Evolutionary conservation across 1,284 basidiomycete genomes (phyloP).

Genomic region (Spongiforma sp.): DNA sequence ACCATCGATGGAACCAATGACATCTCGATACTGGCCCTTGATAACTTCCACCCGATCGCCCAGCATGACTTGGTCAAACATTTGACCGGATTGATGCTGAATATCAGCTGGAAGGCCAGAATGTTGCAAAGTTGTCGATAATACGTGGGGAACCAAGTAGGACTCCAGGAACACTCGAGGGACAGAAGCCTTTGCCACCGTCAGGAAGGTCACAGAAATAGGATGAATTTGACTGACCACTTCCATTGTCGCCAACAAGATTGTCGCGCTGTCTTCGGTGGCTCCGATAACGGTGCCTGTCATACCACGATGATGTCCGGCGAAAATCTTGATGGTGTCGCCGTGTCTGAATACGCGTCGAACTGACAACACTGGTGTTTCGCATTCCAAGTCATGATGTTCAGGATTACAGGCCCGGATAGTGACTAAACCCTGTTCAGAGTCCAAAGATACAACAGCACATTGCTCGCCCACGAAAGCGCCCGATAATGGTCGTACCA

Average conservation of each 20-base stretch:
- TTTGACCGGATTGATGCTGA: not conserved
- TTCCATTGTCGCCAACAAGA: not conserved
- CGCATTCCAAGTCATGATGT: not conserved
- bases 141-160: not conserved
- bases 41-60: not conserved
- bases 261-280: not conserved
- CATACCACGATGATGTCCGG: not conserved
- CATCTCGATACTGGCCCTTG: not conserved
- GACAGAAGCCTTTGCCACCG: not conserved
- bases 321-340: not conserved
- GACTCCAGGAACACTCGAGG: not conserved
- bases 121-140: not conserved
- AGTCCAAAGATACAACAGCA: not conserved
- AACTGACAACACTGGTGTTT: not conserved
- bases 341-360: not conserved
- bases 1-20: not conserved
- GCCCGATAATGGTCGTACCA: not conserved
- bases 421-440: not conserved
- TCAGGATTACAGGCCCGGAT: not conserved
- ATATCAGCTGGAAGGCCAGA: not conserved
- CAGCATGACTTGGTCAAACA: not conserved
- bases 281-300: not conserved
- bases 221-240: not conserved
- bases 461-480: not conserved
- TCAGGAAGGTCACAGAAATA: not conserved